Evolutionary conservation across 2,329 filamentous ascomycete species (phyloP).

Genomic region (Colletotrichum destructivum): DNA sequence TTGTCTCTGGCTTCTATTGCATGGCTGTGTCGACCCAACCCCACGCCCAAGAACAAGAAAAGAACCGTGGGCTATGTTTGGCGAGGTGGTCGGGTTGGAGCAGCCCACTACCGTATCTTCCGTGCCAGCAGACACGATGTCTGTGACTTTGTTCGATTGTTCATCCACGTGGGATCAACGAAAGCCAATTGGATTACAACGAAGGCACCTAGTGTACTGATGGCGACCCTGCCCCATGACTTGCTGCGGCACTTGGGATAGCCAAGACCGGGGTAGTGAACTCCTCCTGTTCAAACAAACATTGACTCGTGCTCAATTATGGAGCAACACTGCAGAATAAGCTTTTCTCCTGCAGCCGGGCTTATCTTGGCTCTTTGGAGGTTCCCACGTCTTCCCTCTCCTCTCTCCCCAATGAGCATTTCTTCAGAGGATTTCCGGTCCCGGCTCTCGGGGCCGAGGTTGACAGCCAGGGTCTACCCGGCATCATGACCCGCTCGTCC

Average conservation of each 20-base stretch:
- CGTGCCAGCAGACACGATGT: not conserved
- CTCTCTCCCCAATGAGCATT: too few species aligned
- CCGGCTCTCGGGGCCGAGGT: not conserved
- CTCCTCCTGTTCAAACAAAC: conserved; percentile 27
- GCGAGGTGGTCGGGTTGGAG: not conserved
- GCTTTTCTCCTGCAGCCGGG: conserved; percentile 26
- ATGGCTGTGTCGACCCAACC: not conserved
- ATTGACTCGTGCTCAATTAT: conserved; percentile 30
- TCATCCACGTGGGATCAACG: conserved; percentile 9
- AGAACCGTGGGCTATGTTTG: not conserved
- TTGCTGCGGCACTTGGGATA: not conserved
- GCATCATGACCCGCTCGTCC: not conserved
- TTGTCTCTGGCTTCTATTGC: too few species aligned
- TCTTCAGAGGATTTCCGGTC: too few species aligned
- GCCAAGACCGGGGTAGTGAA: conserved; percentile 26
- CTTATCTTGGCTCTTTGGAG: too few species aligned
- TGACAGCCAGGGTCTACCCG: conserved; percentile 22
- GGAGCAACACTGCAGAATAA: not conserved
- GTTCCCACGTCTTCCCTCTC: too few species aligned
- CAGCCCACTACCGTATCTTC: not conserved
- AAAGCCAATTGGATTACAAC: not conserved
- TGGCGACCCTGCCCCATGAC: too few species aligned
- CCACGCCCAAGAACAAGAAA: not conserved
- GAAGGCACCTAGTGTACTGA: too few species aligned
- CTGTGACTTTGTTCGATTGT: not conserved